A percentile compares a stretch with the other conserved stretches of the same genome.
These are phyloP conservation scores for Pestalotiopsis sp. DNA, from an alignment of 2,329 filamentous ascomycete species.

Conservation along the genomic window DNA sequence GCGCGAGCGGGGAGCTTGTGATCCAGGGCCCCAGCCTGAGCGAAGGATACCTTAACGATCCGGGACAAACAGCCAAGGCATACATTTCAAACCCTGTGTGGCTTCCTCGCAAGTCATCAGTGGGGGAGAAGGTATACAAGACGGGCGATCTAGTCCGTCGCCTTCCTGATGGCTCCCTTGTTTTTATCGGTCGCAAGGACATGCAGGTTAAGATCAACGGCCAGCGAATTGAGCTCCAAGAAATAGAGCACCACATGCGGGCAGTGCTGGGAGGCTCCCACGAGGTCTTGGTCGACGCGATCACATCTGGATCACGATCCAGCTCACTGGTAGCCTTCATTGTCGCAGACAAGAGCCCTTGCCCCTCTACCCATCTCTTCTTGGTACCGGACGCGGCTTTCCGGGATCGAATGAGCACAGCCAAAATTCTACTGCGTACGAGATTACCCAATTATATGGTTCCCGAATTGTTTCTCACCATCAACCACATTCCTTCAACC, in stretches of 20 bases:
- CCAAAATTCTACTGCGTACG: neutral
- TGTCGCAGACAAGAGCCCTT: neutral
- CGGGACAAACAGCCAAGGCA: neutral
- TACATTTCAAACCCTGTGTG: neutral
- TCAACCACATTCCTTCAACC: neutral
- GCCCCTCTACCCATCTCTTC: neutral
- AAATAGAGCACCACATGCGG: neutral
- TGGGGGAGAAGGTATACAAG: neutral
- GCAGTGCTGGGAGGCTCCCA: neutral
- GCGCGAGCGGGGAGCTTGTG: neutral
- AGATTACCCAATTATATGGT: neutral
- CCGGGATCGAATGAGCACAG: neutral
- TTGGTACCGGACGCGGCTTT: neutral
- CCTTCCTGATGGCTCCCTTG: neutral
- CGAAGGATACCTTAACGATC: neutral
- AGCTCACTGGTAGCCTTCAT: neutral
- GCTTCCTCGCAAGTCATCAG: neutral
- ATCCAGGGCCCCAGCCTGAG: neutral
- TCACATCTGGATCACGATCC: neutral
- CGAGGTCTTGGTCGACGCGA: neutral
- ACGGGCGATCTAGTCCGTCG: neutral
- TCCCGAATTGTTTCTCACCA: neutral
- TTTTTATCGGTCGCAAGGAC: neutral
- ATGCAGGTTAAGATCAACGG: neutral
- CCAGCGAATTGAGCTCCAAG: neutral